Percentiles rank a stretch among this genome's conserved stretches.
Evolutionary conservation across 768 basidiomycete species (phyloP).

Genomic region (Sistotremastrum niveocremeum): DNA sequence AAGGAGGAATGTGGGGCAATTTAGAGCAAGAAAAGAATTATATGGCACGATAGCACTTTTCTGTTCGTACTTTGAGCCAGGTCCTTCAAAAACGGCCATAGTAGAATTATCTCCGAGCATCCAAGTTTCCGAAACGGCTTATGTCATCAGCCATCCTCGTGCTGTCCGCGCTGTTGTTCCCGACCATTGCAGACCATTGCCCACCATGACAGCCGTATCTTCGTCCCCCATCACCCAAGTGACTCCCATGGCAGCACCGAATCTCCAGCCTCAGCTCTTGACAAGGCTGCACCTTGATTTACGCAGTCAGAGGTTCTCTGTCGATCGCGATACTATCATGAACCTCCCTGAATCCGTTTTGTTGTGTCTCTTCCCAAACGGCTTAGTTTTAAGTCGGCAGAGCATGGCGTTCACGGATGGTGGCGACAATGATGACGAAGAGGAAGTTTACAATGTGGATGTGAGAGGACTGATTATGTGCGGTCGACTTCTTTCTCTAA

Average conservation of each 20-base stretch:
- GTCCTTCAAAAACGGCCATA: no score
- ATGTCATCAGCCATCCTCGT: no score
- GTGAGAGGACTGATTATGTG: constrained; percentile 37
- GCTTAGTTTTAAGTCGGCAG: constrained; percentile 83
- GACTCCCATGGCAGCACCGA: constrained; percentile 47
- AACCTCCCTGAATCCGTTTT: constrained; percentile 95
- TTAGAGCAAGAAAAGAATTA: no score
- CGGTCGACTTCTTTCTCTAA: background rate
- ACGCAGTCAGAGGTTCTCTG: constrained; percentile 79
- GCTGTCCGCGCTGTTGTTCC: no score
- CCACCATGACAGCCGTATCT: constrained; percentile 23
- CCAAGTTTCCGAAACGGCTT: no score
- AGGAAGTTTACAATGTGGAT: constrained; percentile 92
- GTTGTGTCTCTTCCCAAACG: constrained; percentile 94
- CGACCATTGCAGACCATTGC: no score
- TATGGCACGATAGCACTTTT: no score
- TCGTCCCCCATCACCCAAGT: constrained; percentile 46
- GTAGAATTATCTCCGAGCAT: no score
- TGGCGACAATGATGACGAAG: constrained; percentile 66
- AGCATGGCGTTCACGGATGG: constrained; percentile 62
- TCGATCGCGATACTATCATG: constrained; percentile 97
- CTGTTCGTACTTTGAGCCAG: no score
- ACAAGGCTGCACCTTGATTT: constrained; percentile 85
- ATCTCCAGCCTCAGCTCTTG: constrained; percentile 76
- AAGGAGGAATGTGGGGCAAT: no score